These are phyloP conservation scores for Pleurotus citrinopileatus DNA, from an alignment of 768 basidiomycete genomes.

Conservation along the genomic window DNA sequence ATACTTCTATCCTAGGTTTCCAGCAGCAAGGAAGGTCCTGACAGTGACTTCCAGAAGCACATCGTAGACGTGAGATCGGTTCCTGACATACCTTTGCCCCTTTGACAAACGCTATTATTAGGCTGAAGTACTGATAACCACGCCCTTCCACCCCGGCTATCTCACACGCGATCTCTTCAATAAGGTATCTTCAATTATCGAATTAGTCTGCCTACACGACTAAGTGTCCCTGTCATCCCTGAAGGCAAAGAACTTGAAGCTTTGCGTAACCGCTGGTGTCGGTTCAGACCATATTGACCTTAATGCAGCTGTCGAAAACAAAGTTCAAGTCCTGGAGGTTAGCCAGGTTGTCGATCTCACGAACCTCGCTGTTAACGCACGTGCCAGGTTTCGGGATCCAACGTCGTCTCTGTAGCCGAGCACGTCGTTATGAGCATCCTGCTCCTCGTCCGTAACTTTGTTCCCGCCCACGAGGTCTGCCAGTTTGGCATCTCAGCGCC, in stretches of 20 bases:
- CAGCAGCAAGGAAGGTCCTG: conserved; percentile 79
- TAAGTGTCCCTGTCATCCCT: conserved; percentile 5
- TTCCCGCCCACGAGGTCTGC: conserved; percentile 77
- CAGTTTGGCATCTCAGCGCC: neutral
- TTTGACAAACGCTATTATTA: conserved; percentile 24
- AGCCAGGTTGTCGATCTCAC: neutral
- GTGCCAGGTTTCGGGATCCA: conserved; percentile 74
- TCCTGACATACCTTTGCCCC: neutral
- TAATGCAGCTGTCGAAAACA: conserved; percentile 78
- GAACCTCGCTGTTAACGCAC: conserved; percentile 11
- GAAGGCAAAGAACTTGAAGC: conserved; percentile 84
- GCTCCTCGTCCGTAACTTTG: conserved; percentile 86
- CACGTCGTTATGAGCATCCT: conserved; percentile 91
- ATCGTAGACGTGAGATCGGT: conserved; percentile 62
- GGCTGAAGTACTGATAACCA: conserved; percentile 81
- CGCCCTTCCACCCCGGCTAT: conserved; percentile 86
- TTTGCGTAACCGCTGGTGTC: conserved; percentile 89
- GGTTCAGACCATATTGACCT: conserved; percentile 91
- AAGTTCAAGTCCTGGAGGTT: conserved; percentile 77
- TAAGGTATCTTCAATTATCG: conserved; percentile 40
- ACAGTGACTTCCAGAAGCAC: conserved; percentile 81
- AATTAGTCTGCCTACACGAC: neutral
- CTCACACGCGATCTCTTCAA: conserved; percentile 70
- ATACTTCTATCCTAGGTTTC: conserved; percentile 47
- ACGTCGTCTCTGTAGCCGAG: conserved; percentile 90